phyloP scores from a whole-genome alignment of 805 yeast species.

The Candida jianshihensis region DNA sequence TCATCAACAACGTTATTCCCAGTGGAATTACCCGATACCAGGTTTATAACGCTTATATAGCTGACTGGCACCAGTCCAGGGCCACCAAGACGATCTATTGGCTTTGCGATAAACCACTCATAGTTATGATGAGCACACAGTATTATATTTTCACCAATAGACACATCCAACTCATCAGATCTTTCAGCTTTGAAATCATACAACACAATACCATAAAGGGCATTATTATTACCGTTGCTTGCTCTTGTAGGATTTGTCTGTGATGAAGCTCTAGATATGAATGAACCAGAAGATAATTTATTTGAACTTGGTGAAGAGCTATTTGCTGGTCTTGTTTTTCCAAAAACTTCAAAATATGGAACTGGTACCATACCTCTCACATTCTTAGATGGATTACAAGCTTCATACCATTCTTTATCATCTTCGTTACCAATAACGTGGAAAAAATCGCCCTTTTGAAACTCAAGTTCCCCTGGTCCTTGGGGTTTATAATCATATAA shows the following conservation, averaged over 20 bases:
- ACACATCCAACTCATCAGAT: conserved; percentile 77
- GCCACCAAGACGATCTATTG: conserved; percentile 90
- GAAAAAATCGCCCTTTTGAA: conserved; percentile 80
- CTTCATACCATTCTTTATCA: conserved; percentile 72
- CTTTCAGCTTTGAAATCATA: conserved; percentile 77
- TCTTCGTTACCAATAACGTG: conserved; percentile 62
- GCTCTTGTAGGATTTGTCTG: background rate
- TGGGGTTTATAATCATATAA: conserved; percentile 70
- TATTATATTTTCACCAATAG: conserved; percentile 82
- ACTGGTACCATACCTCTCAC: conserved; percentile 83
- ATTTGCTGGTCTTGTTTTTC: conserved; percentile 37
- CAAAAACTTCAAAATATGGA: conserved; percentile 73
- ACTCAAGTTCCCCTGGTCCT: conserved; percentile 73
- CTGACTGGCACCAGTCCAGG: conserved; percentile 94
- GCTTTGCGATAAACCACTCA: conserved; percentile 98
- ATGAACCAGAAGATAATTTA: conserved; percentile 15
- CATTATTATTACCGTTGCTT: conserved; percentile 17
- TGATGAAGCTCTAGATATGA: conserved; percentile 17
- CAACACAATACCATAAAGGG: conserved; percentile 76
- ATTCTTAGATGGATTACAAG: conserved; percentile 76
- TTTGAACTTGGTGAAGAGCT: conserved; percentile 8
- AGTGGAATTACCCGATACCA: conserved; percentile 54
- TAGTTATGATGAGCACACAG: conserved; percentile 93
- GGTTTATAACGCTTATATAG: conserved; percentile 80
- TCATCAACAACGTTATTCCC: conserved; percentile 48